A percentile compares a stretch with the other conserved stretches of the same genome.
phyloP scores from a whole-genome alignment of 1,284 basidiomycete genomes.

The Amylostereum chailletii region DNA sequence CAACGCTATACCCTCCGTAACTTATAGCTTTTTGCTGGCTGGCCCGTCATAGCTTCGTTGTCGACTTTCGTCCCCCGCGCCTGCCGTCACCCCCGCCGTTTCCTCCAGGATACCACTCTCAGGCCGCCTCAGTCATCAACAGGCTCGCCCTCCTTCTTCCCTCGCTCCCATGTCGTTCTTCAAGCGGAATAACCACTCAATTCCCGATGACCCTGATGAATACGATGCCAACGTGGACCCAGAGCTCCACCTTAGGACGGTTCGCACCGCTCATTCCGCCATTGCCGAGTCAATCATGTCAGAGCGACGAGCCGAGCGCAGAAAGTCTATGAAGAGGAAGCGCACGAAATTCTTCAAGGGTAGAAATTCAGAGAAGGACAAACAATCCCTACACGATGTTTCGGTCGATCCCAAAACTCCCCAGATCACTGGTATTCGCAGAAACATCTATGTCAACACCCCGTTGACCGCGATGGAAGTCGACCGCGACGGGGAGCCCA shows the following conservation, averaged over 20 bases:
- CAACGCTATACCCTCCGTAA: no score
- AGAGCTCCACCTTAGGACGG: conserved; percentile 77
- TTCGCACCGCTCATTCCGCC: conserved; percentile 81
- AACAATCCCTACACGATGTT: conserved; percentile 25
- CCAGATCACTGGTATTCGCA: conserved; percentile 43
- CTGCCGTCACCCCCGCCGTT: no score
- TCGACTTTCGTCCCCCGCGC: no score
- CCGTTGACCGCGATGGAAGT: conserved; percentile 58
- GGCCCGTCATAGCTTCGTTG: no score
- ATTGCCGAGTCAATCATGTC: conserved; percentile 79
- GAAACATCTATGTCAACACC: conserved; percentile 78
- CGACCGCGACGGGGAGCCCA: conserved; percentile 69
- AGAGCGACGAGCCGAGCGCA: conserved; percentile 63
- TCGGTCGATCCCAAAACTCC: background rate
- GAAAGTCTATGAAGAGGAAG: conserved; percentile 49
- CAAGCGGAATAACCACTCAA: conserved; percentile 11
- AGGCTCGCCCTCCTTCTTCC: background rate
- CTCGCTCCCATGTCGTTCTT: conserved; percentile 11
- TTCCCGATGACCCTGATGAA: conserved; percentile 31
- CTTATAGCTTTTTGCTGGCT: no score
- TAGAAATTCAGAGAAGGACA: conserved; percentile 26
- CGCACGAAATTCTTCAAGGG: conserved; percentile 52
- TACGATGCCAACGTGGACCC: conserved; percentile 71
- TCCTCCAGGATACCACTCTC: no score
- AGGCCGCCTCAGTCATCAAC: background rate